These are phyloP conservation scores for Castanea mollissima DNA, from an alignment of 306 rosid genomes.

Conservation along the genomic window DNA sequence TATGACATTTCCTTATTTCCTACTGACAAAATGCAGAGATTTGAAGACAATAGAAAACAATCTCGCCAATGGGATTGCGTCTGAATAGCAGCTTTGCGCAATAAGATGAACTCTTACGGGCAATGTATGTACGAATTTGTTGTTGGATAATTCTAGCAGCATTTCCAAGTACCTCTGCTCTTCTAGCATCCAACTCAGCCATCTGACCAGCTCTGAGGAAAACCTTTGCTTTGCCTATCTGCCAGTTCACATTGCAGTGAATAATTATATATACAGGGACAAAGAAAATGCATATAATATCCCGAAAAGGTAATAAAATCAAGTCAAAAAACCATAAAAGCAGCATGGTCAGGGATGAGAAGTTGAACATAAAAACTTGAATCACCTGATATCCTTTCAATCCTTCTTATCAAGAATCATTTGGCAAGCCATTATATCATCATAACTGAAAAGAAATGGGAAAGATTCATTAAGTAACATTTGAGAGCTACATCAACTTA, in stretches of 20 bases:
- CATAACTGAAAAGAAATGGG: slow-evolving; percentile 52
- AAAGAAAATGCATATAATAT: no score
- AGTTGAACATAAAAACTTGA: neutral
- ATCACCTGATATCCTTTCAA: slow-evolving; percentile 95
- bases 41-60: neutral
- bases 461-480: neutral
- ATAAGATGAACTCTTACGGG: slow-evolving; percentile 77
- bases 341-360: no score
- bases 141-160: slow-evolving; percentile 89
- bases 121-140: slow-evolving; percentile 89
- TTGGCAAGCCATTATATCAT: slow-evolving; percentile 86
- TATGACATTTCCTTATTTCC: no score
- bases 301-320: no score
- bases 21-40: no score
- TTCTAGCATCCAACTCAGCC: slow-evolving; percentile 97
- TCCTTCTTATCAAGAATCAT: slow-evolving; percentile 84
- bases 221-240: slow-evolving; percentile 90
- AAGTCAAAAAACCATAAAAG: no score
- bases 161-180: slow-evolving; percentile 92
- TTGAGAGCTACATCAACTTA: no score
- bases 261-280: no score
- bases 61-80: slow-evolving; percentile 87
- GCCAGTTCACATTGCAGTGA: slow-evolving; percentile 44
- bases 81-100: slow-evolving; percentile 76
- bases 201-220: slow-evolving; percentile 96